phyloP scores from a whole-genome alignment of 495 filamentous ascomycete species.

The Daldinia vernicosa region DNA sequence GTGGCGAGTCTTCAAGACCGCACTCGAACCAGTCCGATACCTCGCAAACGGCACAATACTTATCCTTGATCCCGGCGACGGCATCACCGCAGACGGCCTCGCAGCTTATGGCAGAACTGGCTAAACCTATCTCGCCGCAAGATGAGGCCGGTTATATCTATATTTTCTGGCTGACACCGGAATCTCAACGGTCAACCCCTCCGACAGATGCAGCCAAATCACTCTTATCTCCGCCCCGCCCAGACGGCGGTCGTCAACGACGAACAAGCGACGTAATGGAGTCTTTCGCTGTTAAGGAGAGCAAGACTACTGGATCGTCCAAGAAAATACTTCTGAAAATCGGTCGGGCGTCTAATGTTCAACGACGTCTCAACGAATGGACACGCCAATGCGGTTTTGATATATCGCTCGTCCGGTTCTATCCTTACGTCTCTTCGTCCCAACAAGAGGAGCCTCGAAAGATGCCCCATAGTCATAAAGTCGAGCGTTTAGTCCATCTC shows the following conservation, averaged over 20 bases:
- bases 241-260: slow-evolving; percentile 57
- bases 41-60: slow-evolving; percentile 62
- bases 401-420: slow-evolving; percentile 86
- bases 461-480: slow-evolving; percentile 85
- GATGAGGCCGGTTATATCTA: slow-evolving; percentile 97
- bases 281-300: slow-evolving; percentile 56
- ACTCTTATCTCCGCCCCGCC: slow-evolving; percentile 61
- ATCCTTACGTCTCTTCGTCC: slow-evolving; percentile 77
- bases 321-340: slow-evolving; percentile 85
- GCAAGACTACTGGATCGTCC: slow-evolving; percentile 33
- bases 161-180: slow-evolving; percentile 90
- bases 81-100: slow-evolving; percentile 72
- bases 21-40: slow-evolving; percentile 47
- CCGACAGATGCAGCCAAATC: slow-evolving; percentile 66
- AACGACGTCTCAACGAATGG: slow-evolving; percentile 92
- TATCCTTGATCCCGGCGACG: slow-evolving; percentile 72
- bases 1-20: slow-evolving; percentile 47
- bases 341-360: slow-evolving; percentile 88
- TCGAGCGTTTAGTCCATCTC: slow-evolving; percentile 90
- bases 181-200: slow-evolving; percentile 58
- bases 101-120: slow-evolving; percentile 74
- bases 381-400: slow-evolving; percentile 89
- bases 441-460: slow-evolving; percentile 61
- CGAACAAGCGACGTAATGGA: slow-evolving; percentile 73
- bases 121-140: slow-evolving; percentile 77